A percentile compares a stretch with the other conserved stretches of the same genome.
Evolutionary conservation across 1,284 basidiomycete genomes (phyloP).

Genomic region (Papiliotrema laurentii): DNA sequence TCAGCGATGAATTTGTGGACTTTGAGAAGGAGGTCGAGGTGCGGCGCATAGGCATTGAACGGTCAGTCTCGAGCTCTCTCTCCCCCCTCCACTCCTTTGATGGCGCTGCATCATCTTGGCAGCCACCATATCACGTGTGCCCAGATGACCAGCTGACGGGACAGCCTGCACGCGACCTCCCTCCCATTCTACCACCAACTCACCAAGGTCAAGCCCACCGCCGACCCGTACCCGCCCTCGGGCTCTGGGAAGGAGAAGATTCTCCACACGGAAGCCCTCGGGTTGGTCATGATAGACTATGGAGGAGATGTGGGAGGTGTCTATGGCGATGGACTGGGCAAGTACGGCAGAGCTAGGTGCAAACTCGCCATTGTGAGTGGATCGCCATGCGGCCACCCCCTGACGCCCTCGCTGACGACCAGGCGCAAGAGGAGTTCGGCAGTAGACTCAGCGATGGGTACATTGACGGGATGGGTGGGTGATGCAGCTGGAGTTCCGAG

Average conservation of each 20-base stretch:
- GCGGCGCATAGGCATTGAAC: slow-evolving; percentile 58
- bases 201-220: slow-evolving; percentile 39
- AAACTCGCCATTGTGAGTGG: slow-evolving; percentile 62
- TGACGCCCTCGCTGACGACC: not conserved
- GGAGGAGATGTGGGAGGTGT: slow-evolving; percentile 72
- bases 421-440: slow-evolving; percentile 66
- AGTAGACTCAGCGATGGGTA: slow-evolving; percentile 67
- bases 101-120: no score
- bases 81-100: no score
- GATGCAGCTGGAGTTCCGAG: not conserved
- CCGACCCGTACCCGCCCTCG: slow-evolving; percentile 41
- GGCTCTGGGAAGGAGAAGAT: slow-evolving; percentile 43
- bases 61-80: slow-evolving; percentile 50
- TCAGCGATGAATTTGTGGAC: slow-evolving; percentile 62
- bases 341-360: slow-evolving; percentile 72
- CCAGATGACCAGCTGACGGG: not conserved
- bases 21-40: slow-evolving; percentile 67
- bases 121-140: no score
- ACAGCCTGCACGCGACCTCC: slow-evolving; percentile 45
- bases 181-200: slow-evolving; percentile 39
- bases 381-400: not conserved
- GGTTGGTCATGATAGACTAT: slow-evolving; percentile 77
- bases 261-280: slow-evolving; percentile 68
- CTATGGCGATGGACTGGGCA: slow-evolving; percentile 63
- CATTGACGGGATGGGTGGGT: slow-evolving; percentile 55